phyloP scores from a whole-genome alignment of 352 stramenopile genomes.

The Chrysophaeum taylorii region DNA sequence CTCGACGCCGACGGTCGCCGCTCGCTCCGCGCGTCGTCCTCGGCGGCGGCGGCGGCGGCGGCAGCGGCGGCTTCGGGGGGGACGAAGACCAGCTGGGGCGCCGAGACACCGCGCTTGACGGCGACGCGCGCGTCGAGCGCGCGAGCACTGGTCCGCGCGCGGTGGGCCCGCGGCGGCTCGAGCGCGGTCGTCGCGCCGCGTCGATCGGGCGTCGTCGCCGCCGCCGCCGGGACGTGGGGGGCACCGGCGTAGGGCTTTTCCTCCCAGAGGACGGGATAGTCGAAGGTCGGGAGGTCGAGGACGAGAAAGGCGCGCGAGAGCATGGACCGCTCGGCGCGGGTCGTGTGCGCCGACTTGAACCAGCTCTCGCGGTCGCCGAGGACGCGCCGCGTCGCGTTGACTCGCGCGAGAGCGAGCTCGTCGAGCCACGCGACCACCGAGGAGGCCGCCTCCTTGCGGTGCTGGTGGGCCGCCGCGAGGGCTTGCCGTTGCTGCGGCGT shows the following conservation, averaged over 20 bases:
- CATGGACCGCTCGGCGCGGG: constrained; percentile 20
- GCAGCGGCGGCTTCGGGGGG: constrained; percentile 19
- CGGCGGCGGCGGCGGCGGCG: constrained; percentile 6
- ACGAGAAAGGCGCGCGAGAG: constrained; percentile 41
- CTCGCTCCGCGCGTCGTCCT: neutral
- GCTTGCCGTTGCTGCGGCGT: neutral
- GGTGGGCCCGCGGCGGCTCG: neutral
- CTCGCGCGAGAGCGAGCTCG: constrained; percentile 24
- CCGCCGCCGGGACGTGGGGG: constrained; percentile 26
- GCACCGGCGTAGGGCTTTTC: constrained; percentile 60
- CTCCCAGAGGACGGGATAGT: constrained; percentile 75
- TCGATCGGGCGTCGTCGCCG: neutral
- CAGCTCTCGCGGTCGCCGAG: constrained; percentile 12
- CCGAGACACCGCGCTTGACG: constrained; percentile 15
- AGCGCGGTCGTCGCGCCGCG: neutral
- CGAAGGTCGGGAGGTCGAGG: constrained; percentile 78
- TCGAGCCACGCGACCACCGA: constrained; percentile 70
- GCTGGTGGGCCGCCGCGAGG: neutral
- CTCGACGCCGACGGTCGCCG: constrained; percentile 22
- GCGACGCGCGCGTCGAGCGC: constrained; percentile 17
- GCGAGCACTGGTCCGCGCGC: neutral
- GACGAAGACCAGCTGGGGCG: constrained; percentile 8
- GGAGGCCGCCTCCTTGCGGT: too few species aligned
- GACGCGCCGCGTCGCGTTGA: neutral
- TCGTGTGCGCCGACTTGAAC: constrained; percentile 17